Evolutionary conservation across 225 moss, liverwort and hornwort species (phyloP), one percentile per base, ranked within the genome.

Genomic region (Anthoceros angustus): DNA sequence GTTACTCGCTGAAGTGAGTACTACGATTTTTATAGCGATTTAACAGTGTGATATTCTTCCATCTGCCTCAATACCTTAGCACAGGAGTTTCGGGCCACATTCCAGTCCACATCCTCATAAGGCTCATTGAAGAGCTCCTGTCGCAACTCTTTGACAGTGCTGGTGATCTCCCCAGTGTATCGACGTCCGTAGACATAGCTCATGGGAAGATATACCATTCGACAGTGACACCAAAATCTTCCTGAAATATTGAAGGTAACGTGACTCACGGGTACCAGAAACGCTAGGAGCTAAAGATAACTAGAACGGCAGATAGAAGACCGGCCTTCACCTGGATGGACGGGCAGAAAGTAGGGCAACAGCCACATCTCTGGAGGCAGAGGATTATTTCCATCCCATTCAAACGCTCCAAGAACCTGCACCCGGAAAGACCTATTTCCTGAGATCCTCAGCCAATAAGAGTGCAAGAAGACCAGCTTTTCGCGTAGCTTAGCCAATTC

Each of bases 201-300:
- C 95, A 98, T 98, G 63, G 95, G 95, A 50, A 98, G 74, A 74
- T 98, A 98, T 14, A 98, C 95, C 92, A 91, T 88, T 70, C 95
- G 86, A 76, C 89, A 89, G 75, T 98, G 95, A 69, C 87, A 92
- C 95, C 95, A 98, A 86, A 98, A 87, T 50, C 92, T 83, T 62
- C 85, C 95, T 95, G 80, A 81, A 82, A 73, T 21, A 68, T 0
- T 16, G 16, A 38, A 7, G 16, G 7, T 7, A 41, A 8, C 10
- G 16, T 38, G 25, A 15, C 12, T 24, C 40, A 23, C 18, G 6
- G 1, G 7, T 7, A 18, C n/a, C 23, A 15, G 5, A 6, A 23
- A 55, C n/a, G 55, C 14, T 2, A 6, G 18, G 55, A 55, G 5
- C 6, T 32, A 1, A 32, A 32, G 32, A 32, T 32, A 32, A 32